Evolutionary conservation across 257 asterid species (phyloP).

Genomic region (Striga asiatica): DNA sequence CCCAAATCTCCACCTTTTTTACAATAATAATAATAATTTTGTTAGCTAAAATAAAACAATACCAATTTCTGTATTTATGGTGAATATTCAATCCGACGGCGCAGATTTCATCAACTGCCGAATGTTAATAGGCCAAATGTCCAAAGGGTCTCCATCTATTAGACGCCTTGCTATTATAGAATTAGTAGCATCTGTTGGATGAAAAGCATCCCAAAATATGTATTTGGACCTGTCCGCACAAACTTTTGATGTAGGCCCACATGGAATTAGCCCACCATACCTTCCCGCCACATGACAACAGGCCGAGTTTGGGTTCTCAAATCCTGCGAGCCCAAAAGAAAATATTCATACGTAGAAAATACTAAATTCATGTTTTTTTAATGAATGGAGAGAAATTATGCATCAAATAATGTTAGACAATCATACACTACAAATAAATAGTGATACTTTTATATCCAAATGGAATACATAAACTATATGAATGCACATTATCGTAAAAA

Average conservation of each 20-base stretch:
- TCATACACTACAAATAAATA: too few relatives aligned
- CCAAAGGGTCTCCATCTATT: constrained; percentile 32
- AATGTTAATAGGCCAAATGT: constrained; percentile 58
- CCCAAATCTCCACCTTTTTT: too few relatives aligned
- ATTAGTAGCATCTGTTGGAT: constrained; percentile 67
- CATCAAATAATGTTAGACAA: too few relatives aligned
- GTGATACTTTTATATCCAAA: too few relatives aligned
- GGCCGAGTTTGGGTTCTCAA: constrained; percentile 45
- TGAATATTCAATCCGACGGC: neutral
- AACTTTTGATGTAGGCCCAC: constrained; percentile 46
- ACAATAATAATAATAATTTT: neutral
- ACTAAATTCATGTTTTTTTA: too few relatives aligned
- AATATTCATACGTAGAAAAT: too few relatives aligned
- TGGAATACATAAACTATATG: too few relatives aligned
- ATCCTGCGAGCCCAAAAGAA: constrained; percentile 32
- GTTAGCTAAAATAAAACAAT: too few relatives aligned
- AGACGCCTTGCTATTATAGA: constrained; percentile 39
- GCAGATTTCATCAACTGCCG: constrained; percentile 24
- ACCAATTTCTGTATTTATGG: too few relatives aligned
- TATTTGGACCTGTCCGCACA: constrained; percentile 57
- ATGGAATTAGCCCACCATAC: constrained; percentile 64
- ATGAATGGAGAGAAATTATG: too few relatives aligned
- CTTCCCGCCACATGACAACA: constrained; percentile 52
- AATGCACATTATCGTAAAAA: too few relatives aligned
- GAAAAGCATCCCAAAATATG: constrained; percentile 79